phyloP scores from a whole-genome alignment of 2,329 filamentous ascomycete genomes.

The Paraphaeosphaeria minitans region DNA sequence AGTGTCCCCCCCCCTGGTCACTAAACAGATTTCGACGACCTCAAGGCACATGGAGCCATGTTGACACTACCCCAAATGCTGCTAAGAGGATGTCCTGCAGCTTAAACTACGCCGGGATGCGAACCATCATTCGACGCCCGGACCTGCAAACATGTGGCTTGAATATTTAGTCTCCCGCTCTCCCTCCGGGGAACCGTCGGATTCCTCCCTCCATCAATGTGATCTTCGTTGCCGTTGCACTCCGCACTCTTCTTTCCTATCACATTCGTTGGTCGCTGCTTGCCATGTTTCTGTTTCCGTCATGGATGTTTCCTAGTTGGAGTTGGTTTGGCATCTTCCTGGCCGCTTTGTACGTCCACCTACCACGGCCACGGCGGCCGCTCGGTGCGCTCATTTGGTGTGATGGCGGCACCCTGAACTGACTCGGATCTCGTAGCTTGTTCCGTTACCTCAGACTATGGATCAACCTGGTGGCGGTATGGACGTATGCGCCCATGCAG shows the following conservation, averaged over 20 bases:
- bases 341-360: conserved; percentile 41
- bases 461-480: conserved; percentile 77
- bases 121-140: conserved; percentile 47
- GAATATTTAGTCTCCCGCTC: conserved; percentile 47
- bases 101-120: conserved; percentile 48
- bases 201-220: conserved; percentile 48
- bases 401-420: conserved; percentile 19
- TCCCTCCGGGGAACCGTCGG: conserved; percentile 46
- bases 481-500: conserved; percentile 83
- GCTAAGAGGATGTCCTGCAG: conserved; percentile 48
- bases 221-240: conserved; percentile 45
- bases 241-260: conserved; percentile 42
- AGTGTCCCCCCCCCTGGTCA: conserved; percentile 37
- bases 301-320: conserved; percentile 45
- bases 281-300: conserved; percentile 47
- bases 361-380: not conserved
- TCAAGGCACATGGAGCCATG: conserved; percentile 45
- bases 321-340: conserved; percentile 48
- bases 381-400: not conserved
- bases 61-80: conserved; percentile 49
- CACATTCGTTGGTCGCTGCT: conserved; percentile 46
- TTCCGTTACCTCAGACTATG: conserved; percentile 87
- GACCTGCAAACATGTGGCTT: conserved; percentile 48
- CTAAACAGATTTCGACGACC: conserved; percentile 45
- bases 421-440: conserved; percentile 61